These are phyloP conservation scores for Parsonsia alboflavescens DNA, from an alignment of 257 asterid species.

Conservation along the genomic window DNA sequence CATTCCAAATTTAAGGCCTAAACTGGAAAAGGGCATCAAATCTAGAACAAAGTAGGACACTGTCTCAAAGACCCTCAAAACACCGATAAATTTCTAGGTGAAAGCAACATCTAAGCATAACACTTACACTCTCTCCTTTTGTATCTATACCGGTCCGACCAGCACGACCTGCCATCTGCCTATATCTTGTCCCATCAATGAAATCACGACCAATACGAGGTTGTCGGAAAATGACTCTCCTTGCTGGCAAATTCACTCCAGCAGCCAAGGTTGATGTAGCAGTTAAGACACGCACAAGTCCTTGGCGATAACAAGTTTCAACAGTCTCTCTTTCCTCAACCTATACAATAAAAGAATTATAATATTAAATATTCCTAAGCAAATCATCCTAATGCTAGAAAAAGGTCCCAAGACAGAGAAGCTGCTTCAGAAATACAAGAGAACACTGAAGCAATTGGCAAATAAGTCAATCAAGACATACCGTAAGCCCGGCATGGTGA, in stretches of 20 bases:
- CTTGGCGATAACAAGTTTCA: slow-evolving; percentile 95
- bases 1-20: background rate
- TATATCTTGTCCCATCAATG: slow-evolving; percentile 92
- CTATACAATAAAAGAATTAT: slow-evolving; percentile 33
- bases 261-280: slow-evolving; percentile 99
- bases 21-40: background rate
- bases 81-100: background rate
- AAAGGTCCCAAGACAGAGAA: background rate
- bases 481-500: slow-evolving; percentile 99
- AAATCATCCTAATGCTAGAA: background rate
- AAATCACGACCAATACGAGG: slow-evolving; percentile 97
- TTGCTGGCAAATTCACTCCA: slow-evolving; percentile 96
- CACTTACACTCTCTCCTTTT: slow-evolving; percentile 93
- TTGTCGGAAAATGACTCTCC: slow-evolving; percentile 95
- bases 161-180: slow-evolving; percentile 98
- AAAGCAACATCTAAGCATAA: slow-evolving; percentile 7
- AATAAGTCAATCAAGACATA: slow-evolving; percentile 20
- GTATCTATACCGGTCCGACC: slow-evolving; percentile 99
- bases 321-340: slow-evolving; percentile 97
- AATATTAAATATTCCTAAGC: slow-evolving; percentile 10
- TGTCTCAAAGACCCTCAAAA: background rate
- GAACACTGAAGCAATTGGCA: background rate
- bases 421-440: background rate
- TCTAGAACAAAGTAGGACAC: background rate
- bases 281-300: slow-evolving; percentile 96